Conservation (phyloP, 768 basidiomycete species). For the Lactifluus rugatus region DNA sequence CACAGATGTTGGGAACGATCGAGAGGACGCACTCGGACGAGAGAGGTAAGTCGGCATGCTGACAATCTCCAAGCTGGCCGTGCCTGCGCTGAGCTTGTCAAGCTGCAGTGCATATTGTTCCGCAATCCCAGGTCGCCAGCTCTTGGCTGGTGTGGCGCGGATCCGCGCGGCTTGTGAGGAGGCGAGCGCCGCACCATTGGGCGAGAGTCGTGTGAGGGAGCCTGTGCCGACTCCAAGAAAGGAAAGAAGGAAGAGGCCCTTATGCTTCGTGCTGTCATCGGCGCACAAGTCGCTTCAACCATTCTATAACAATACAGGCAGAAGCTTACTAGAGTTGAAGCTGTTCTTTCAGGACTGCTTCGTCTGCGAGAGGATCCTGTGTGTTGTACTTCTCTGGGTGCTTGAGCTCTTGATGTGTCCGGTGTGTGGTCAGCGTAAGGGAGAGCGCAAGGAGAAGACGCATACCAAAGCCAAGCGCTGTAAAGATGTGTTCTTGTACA, state of each 20-base stretch:
- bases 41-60: conserved; percentile 24
- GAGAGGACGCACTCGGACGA: conserved; percentile 21
- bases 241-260: conserved; percentile 25
- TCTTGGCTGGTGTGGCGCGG: conserved; percentile 18
- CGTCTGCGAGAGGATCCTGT: conserved; percentile 26
- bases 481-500: conserved; percentile 40
- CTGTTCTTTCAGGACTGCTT: conserved; percentile 24
- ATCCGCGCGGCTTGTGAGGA: conserved; percentile 23
- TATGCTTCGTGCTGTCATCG: conserved; percentile 17
- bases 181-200: conserved; percentile 21
- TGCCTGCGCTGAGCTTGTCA: conserved; percentile 24
- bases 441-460: neutral
- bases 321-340: conserved; percentile 27
- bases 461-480: conserved; percentile 24
- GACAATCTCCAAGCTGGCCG: conserved; percentile 29
- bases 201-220: conserved; percentile 20
- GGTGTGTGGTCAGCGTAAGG: neutral
- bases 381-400: conserved; percentile 25
- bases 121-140: conserved; percentile 26
- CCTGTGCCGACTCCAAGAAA: conserved; percentile 23
- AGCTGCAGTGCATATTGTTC: conserved; percentile 36
- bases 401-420: conserved; percentile 24
- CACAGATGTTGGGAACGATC: neutral
- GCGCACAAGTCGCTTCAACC: neutral
- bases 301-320: neutral